These are phyloP conservation scores for Syzygium grande DNA, from an alignment of 345 rosid species.

Conservation along the genomic window DNA sequence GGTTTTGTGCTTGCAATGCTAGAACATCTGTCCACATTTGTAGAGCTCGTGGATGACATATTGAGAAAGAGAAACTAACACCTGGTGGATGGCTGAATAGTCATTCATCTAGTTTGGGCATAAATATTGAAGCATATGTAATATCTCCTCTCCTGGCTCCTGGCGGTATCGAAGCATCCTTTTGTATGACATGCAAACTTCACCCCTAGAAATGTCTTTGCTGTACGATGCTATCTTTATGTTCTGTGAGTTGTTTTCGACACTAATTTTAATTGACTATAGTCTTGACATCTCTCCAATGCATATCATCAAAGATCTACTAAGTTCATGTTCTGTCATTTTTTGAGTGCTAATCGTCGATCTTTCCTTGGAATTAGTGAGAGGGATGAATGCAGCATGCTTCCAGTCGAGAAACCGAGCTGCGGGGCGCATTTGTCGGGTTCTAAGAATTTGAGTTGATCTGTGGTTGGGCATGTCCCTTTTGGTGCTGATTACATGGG, in stretches of 20 bases:
- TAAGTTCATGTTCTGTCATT: background rate
- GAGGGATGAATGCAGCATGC: background rate
- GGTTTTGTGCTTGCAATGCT: background rate
- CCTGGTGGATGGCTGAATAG: background rate
- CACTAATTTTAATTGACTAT: rapidly evolving
- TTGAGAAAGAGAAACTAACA: background rate
- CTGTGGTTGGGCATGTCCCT: background rate
- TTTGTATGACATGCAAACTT: no score
- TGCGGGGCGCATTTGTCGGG: background rate
- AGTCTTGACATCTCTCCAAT: background rate
- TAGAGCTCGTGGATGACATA: background rate
- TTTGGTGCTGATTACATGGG: background rate
- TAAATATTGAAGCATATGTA: background rate
- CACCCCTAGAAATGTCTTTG: no score
- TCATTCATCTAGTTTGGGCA: background rate
- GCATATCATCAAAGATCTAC: background rate
- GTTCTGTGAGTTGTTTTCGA: background rate
- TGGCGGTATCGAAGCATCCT: background rate
- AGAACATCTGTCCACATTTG: background rate
- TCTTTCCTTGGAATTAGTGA: background rate
- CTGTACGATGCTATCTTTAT: background rate
- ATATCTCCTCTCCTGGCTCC: background rate
- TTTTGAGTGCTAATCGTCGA: background rate
- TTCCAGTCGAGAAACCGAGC: background rate
- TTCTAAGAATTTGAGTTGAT: background rate